A percentile compares a stretch with the other conserved stretches of the same genome.
These are phyloP conservation scores for Dioszegia crocea DNA, from an alignment of 768 basidiomycete genomes.

Conservation along the genomic window DNA sequence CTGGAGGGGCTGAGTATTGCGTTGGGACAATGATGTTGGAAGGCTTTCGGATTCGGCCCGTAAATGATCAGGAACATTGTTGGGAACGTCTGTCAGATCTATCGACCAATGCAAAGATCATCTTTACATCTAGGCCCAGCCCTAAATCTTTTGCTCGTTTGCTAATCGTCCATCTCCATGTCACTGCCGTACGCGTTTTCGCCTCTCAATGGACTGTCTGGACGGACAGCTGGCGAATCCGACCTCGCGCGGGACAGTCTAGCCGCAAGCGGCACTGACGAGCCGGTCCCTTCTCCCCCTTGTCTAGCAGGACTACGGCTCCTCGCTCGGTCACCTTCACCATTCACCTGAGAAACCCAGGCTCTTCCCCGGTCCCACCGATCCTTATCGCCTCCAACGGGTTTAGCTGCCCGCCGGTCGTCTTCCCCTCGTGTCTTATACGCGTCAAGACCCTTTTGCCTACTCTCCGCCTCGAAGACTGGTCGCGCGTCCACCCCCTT, in stretches of 20 bases:
- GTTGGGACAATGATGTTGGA: neutral
- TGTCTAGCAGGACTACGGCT: conserved; percentile 1
- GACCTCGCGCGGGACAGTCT: neutral
- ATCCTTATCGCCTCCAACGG: conserved; percentile 14
- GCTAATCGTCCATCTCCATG: conserved; percentile 38
- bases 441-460: conserved; percentile 11
- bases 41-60: neutral
- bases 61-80: neutral
- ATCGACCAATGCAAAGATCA: no score
- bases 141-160: conserved; percentile 5
- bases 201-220: conserved; percentile 26
- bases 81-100: no score
- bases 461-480: neutral
- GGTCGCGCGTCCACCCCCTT: conserved; percentile 24
- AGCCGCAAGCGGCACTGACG: no score
- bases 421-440: conserved; percentile 10
- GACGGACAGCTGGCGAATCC: conserved; percentile 16
- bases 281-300: neutral
- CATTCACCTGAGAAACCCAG: conserved; percentile 16
- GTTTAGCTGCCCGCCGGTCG: neutral
- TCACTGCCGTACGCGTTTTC: conserved; percentile 27
- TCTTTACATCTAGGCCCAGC: no score
- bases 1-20: conserved; percentile 26
- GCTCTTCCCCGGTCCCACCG: conserved; percentile 7
- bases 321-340: conserved; percentile 10